Evolutionary conservation across 2,329 filamentous ascomycete genomes (phyloP), one percentile per base, ranked within the genome.

Genomic region (Fusarium liriodendri): DNA sequence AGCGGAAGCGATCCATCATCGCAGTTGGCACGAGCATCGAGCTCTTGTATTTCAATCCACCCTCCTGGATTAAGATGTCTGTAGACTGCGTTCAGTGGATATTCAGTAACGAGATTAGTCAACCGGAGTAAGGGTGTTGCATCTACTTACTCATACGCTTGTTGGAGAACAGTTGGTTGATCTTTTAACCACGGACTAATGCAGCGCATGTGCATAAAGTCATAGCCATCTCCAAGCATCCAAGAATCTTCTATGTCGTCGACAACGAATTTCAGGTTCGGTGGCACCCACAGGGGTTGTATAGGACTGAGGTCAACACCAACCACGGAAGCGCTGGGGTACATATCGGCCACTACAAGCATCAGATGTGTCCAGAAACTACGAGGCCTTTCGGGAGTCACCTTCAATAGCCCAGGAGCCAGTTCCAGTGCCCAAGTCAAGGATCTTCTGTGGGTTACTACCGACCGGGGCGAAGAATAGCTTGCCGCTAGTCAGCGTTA

Each of bases 171-270:
- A 0, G 64, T 70, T 6, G 69, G 65, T 18, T 69, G 35, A 2
- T 76, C 75, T 0, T 77, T 77, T 0, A 77, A 9, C 71, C 72
- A 77, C 1, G 76, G 76, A 25, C 67, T 75, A 6, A 77, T 75
- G 13, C 75, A 77, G 2, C 76, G 76, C 75, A 77, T 73, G 4
- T 77, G 76, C 27, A 75, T 68, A 61, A 77, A 72, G 45, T 77
- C 76, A 60, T 70, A 76, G 27, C 66, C 66, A 0, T 55, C 32
- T 7, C 75, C 76, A 14, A 76, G 66, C 57, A 73, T 70, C 90
- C 89, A 91, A 0, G 86, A 83, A 60, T 87, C 84, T 72, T 90
- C 82, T 16, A 80, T 77, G 35, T 83, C 81, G 29, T 83, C 81
- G 16, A 83, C 81, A 8, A 84, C 63, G 18, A 84, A 84, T 27